phyloP scores from a whole-genome alignment of 805 yeast species.

The Sugiyamaella floridensis region DNA sequence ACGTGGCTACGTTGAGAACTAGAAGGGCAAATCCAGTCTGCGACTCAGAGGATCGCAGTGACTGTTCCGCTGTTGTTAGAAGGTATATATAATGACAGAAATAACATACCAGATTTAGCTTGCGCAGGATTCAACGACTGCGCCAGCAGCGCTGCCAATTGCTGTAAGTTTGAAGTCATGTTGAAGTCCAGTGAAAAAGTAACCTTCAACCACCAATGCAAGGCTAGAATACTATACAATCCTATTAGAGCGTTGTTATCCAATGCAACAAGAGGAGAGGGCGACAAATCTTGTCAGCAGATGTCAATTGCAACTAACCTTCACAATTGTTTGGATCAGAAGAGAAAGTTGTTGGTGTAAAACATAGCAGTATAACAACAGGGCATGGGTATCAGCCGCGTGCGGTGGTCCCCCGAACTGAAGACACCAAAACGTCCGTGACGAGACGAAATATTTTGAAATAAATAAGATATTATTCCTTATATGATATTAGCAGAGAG shows the following conservation, averaged over 20 bases:
- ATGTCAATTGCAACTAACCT: neutral
- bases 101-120: conserved; percentile 20
- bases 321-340: neutral
- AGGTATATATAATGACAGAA: neutral
- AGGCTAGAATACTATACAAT: neutral
- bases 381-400: neutral
- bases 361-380: neutral
- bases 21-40: conserved; percentile 70
- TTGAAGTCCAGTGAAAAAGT: neutral
- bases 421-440: neutral
- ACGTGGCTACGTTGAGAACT: conserved; percentile 70
- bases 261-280: neutral
- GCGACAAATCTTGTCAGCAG: neutral
- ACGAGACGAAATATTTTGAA: neutral
- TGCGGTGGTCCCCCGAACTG: neutral
- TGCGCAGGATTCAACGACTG: conserved; percentile 23
- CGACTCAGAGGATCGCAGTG: conserved; percentile 55
- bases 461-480: no score
- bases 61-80: conserved; percentile 41
- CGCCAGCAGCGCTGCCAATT: conserved; percentile 25
- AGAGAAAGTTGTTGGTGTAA: neutral
- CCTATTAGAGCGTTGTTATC: no score
- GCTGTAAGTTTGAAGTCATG: neutral
- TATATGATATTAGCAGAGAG: no score
- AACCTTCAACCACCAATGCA: neutral